A percentile compares a stretch with the other conserved stretches of the same genome.
Evolutionary conservation across 257 asterid species (phyloP).

Genomic region (Primulina eburnea): DNA sequence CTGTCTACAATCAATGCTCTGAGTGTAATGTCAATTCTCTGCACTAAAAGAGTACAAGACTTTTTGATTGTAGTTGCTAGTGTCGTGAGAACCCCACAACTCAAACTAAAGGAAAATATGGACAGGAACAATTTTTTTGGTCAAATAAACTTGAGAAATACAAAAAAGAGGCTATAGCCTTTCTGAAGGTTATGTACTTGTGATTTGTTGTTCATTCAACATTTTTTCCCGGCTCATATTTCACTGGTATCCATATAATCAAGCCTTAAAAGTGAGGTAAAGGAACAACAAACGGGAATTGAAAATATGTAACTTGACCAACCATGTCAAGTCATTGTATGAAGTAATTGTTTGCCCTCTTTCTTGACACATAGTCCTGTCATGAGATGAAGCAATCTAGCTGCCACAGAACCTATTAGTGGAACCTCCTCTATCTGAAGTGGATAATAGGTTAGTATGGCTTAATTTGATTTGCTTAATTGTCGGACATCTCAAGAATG

Average conservation of each 20-base stretch:
- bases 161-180: background rate
- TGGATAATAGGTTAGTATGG: background rate
- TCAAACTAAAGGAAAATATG: background rate
- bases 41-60: background rate
- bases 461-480: constrained; percentile 5
- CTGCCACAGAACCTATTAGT: background rate
- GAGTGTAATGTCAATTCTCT: background rate
- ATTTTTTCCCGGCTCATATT: background rate
- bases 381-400: background rate
- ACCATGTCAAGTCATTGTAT: background rate
- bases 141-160: background rate
- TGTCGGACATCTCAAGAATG: background rate
- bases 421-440: constrained; percentile 3
- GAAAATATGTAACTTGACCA: constrained; percentile 1
- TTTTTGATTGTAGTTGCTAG: background rate
- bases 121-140: background rate
- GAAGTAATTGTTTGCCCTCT: constrained; percentile 2
- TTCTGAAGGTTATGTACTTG: background rate
- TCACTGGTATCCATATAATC: background rate
- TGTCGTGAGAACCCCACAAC: constrained; percentile 8
- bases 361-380: background rate
- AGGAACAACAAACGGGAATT: background rate
- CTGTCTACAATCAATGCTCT: background rate
- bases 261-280: background rate
- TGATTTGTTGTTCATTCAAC: background rate